phyloP scores from a whole-genome alignment of 495 filamentous ascomycete genomes.

The Choiromyces venosus region DNA sequence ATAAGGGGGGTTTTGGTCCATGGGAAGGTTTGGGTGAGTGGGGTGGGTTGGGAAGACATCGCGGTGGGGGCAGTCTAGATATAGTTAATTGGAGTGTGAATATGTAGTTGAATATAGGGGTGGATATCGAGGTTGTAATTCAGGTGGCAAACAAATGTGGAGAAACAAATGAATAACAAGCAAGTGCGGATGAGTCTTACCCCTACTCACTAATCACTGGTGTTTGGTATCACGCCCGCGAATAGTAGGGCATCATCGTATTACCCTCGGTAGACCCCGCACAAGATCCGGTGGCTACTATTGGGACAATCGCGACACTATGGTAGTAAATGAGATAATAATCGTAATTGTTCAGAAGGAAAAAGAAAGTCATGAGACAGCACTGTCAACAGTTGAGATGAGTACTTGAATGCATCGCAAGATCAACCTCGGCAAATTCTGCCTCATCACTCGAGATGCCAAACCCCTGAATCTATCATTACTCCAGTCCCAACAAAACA shows the following conservation, averaged over 20 bases:
- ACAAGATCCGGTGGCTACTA: not conserved
- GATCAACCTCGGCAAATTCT: not conserved
- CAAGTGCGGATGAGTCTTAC: not conserved
- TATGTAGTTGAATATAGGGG: too few relatives aligned
- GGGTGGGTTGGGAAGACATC: constrained; percentile 24
- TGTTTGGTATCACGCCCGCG: not conserved
- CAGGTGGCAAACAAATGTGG: not conserved
- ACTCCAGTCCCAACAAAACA: not conserved
- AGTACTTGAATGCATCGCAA: not conserved
- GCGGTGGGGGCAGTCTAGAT: not conserved
- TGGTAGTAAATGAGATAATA: not conserved
- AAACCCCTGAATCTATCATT: not conserved
- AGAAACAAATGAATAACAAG: not conserved
- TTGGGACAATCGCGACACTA: not conserved
- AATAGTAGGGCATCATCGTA: not conserved
- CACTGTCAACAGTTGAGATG: not conserved
- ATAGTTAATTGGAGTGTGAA: too few relatives aligned
- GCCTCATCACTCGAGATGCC: not conserved
- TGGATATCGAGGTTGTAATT: not conserved
- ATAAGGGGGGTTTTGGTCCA: constrained; percentile 62
- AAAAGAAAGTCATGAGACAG: not conserved
- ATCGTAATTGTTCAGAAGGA: not conserved
- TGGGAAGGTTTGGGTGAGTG: constrained; percentile 50
- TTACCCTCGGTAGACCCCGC: not conserved
- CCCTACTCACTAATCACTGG: not conserved